Conservation (phyloP, 2,329 filamentous ascomycete genomes). For the Neonectria sp. region DNA sequence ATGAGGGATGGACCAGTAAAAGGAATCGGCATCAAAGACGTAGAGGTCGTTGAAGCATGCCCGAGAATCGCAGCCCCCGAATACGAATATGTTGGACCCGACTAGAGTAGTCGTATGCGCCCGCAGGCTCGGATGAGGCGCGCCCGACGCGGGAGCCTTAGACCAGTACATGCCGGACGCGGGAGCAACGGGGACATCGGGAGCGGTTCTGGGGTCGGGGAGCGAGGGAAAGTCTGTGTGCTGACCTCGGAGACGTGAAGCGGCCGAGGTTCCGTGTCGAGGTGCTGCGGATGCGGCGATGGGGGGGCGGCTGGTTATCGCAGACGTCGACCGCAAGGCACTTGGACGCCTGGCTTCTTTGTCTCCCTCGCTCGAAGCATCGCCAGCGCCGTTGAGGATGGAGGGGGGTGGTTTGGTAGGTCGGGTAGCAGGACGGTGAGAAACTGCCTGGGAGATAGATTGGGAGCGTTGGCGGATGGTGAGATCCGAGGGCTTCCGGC, state of each 20-base stretch:
- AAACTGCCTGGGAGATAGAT: constrained; percentile 59
- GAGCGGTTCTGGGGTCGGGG: constrained; percentile 68
- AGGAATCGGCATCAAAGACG: constrained; percentile 78
- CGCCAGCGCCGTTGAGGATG: constrained; percentile 39
- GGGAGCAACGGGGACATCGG: constrained; percentile 74
- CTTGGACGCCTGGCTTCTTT: constrained; percentile 55
- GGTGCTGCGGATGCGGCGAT: constrained; percentile 40
- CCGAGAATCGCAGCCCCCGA: constrained; percentile 77
- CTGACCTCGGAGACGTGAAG: constrained; percentile 54
- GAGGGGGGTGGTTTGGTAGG: constrained; percentile 48
- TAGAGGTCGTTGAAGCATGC: constrained; percentile 80
- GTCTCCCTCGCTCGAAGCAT: constrained; percentile 47
- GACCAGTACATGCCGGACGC: constrained; percentile 83
- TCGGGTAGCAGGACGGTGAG: constrained; percentile 46
- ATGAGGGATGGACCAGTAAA: constrained; percentile 77
- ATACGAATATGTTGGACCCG: constrained; percentile 77
- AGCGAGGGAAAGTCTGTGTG: constrained; percentile 70
- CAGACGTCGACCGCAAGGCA: constrained; percentile 68
- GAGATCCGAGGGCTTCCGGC: constrained; percentile 66
- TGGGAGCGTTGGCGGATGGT: constrained; percentile 69
- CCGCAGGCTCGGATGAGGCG: constrained; percentile 72
- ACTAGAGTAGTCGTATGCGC: constrained; percentile 78
- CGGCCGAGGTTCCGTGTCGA: constrained; percentile 34
- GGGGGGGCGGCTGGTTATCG: constrained; percentile 59
- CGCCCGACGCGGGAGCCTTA: constrained; percentile 74